Conservation (phyloP, 2,329 filamentous ascomycete species). For the Fusarium mangiferae region DNA sequence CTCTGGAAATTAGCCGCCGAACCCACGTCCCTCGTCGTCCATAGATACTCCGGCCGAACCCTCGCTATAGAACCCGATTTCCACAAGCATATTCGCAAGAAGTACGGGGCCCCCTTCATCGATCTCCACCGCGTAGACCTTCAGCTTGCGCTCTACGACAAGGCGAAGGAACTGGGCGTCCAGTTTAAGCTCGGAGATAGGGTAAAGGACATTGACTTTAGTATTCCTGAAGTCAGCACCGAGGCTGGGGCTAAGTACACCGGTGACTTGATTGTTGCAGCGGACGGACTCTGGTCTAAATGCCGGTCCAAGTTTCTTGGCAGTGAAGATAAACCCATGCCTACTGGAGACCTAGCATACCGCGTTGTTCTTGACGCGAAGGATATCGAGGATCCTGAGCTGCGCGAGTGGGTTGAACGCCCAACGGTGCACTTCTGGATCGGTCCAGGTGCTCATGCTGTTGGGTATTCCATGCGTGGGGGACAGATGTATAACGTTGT, state of each 20-base stretch:
- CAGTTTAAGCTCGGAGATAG: slow-evolving; percentile 59
- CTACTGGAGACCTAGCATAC: slow-evolving; percentile 74
- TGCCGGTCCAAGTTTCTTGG: slow-evolving; percentile 62
- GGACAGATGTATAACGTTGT: slow-evolving; percentile 74
- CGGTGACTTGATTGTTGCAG: slow-evolving; percentile 60
- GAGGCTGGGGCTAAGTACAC: slow-evolving; percentile 49
- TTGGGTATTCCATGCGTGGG: slow-evolving; percentile 69
- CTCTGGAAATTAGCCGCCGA: slow-evolving; percentile 53
- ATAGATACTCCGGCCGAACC: slow-evolving; percentile 61
- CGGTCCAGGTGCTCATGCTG: slow-evolving; percentile 69
- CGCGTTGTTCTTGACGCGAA: slow-evolving; percentile 66
- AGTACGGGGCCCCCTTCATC: slow-evolving; percentile 67
- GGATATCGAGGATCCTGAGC: slow-evolving; percentile 60
- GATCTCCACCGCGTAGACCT: slow-evolving; percentile 72
- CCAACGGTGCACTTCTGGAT: slow-evolving; percentile 70
- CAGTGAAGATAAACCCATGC: slow-evolving; percentile 58
- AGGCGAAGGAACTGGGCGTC: slow-evolving; percentile 65
- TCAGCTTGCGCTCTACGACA: slow-evolving; percentile 62
- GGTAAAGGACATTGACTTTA: slow-evolving; percentile 60
- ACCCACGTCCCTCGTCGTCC: slow-evolving; percentile 61
- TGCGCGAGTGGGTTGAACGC: slow-evolving; percentile 63
- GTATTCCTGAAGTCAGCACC: slow-evolving; percentile 53
- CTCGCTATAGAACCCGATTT: slow-evolving; percentile 64
- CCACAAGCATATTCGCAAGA: slow-evolving; percentile 60
- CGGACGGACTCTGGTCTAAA: slow-evolving; percentile 72